phyloP scores from a whole-genome alignment of 345 rosid genomes.

The Moricandia arvensis region DNA sequence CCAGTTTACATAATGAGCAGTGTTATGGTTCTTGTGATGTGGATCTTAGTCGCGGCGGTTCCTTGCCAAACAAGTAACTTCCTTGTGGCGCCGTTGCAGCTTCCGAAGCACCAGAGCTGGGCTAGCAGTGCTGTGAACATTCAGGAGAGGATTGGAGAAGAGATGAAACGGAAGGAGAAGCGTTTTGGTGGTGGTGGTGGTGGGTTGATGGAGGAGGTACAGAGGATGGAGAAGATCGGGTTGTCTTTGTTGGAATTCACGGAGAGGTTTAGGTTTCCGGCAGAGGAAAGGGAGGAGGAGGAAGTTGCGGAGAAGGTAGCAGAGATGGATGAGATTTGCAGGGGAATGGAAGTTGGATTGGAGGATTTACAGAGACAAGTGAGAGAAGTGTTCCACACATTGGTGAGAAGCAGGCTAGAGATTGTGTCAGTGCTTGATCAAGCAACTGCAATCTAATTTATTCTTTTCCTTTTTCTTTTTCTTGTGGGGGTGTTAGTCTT shows the following conservation, averaged over 20 bases:
- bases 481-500: neutral
- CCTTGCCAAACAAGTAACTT: constrained; percentile 90
- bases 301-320: constrained; percentile 48
- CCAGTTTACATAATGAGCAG: constrained; percentile 66
- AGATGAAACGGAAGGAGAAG: constrained; percentile 93
- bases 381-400: constrained; percentile 82
- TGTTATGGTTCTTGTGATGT: constrained; percentile 63
- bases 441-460: constrained; percentile 23
- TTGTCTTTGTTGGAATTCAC: constrained; percentile 58
- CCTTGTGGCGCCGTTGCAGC: constrained; percentile 52
- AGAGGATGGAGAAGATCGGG: constrained; percentile 70
- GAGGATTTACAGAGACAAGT: constrained; percentile 77
- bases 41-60: constrained; percentile 73
- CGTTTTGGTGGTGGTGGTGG: constrained; percentile 49
- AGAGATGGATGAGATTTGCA: constrained; percentile 70
- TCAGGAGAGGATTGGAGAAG: constrained; percentile 82
- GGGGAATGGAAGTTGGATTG: constrained; percentile 75
- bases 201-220: constrained; percentile 70
- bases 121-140: constrained; percentile 59
- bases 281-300: constrained; percentile 55
- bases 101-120: constrained; percentile 80
- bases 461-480: neutral
- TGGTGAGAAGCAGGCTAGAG: constrained; percentile 77
- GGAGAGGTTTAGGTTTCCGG: constrained; percentile 65
- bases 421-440: constrained; percentile 59